These are phyloP conservation scores for Cyberlindnera xylosilytica DNA, from an alignment of 805 yeast genomes.

Conservation along the genomic window DNA sequence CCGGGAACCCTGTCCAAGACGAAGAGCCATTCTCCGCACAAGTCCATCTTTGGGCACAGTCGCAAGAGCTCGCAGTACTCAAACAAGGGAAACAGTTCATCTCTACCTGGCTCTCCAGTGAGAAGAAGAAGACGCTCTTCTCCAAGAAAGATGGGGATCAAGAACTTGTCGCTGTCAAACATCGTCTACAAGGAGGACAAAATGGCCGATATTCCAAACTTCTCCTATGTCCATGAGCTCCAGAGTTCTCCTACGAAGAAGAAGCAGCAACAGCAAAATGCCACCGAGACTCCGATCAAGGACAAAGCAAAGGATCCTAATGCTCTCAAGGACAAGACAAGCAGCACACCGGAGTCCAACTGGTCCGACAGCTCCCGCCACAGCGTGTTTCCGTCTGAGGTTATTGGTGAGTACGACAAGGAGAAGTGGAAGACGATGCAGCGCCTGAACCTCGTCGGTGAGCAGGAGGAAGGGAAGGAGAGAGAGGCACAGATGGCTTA, in stretches of 20 bases:
- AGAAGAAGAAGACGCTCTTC: conserved; percentile 10
- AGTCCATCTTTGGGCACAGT: conserved; percentile 23
- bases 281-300: conserved; percentile 15
- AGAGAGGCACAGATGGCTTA: too few species aligned
- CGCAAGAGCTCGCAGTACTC: conserved; percentile 20
- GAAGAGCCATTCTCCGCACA: conserved; percentile 25
- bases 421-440: conserved; percentile 62
- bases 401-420: conserved; percentile 61
- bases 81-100: conserved; percentile 10
- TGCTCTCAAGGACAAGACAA: conserved; percentile 26
- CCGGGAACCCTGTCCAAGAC: conserved; percentile 8
- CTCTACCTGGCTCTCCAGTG: conserved; percentile 25
- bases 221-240: conserved; percentile 26
- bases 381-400: conserved; percentile 51
- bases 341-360: conserved; percentile 34
- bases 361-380: conserved; percentile 33
- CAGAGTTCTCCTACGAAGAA: conserved; percentile 23
- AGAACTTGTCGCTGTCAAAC: conserved; percentile 26
- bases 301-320: background rate
- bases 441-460: conserved; percentile 28
- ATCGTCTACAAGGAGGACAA: conserved; percentile 23
- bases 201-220: conserved; percentile 16
- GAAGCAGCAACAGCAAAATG: conserved; percentile 1
- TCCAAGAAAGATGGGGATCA: conserved; percentile 18
- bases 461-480: background rate